phyloP scores from a whole-genome alignment of 1,284 basidiomycete species.

The Tilletiopsis washingtonensis region DNA sequence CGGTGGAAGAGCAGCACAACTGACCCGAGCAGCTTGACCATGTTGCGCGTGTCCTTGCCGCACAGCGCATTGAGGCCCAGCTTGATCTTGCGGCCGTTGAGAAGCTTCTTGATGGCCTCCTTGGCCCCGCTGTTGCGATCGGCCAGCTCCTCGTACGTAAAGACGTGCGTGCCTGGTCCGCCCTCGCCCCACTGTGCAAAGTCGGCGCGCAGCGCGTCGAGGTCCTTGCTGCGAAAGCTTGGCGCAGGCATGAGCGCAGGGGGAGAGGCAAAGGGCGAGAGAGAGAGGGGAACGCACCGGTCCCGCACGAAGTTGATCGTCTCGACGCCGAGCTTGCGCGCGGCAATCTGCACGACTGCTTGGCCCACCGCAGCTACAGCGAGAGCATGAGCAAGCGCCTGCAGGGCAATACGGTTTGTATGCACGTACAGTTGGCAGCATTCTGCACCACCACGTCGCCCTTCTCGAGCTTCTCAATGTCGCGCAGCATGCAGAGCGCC shows the following conservation, averaged over 20 bases:
- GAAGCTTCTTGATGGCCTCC: slow-evolving; percentile 8
- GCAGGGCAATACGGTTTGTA: too few relatives aligned
- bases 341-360: slow-evolving; percentile 10
- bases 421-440: slow-evolving; percentile 60
- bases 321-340: slow-evolving; percentile 7
- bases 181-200: slow-evolving; percentile 2
- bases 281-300: background rate
- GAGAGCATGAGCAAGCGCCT: too few relatives aligned
- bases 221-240: background rate
- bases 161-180: slow-evolving; percentile 13
- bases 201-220: background rate
- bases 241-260: background rate
- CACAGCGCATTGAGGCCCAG: slow-evolving; percentile 73
- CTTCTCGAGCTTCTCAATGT: slow-evolving; percentile 58
- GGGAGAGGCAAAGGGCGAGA: background rate
- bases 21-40: slow-evolving; percentile 60
- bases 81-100: slow-evolving; percentile 35
- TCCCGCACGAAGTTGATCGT: slow-evolving; percentile 10
- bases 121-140: slow-evolving; percentile 3
- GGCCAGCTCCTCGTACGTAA: slow-evolving; percentile 60
- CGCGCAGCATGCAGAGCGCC: slow-evolving; percentile 68
- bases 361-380: slow-evolving; percentile 52
- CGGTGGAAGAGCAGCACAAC: too few relatives aligned
- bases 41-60: slow-evolving; percentile 60
- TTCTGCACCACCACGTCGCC: slow-evolving; percentile 75